Evolutionary conservation across 352 stramenopile genomes (phyloP), one percentile per base, ranked within the genome.

Genomic region (Halophytophthora batemanensis): DNA sequence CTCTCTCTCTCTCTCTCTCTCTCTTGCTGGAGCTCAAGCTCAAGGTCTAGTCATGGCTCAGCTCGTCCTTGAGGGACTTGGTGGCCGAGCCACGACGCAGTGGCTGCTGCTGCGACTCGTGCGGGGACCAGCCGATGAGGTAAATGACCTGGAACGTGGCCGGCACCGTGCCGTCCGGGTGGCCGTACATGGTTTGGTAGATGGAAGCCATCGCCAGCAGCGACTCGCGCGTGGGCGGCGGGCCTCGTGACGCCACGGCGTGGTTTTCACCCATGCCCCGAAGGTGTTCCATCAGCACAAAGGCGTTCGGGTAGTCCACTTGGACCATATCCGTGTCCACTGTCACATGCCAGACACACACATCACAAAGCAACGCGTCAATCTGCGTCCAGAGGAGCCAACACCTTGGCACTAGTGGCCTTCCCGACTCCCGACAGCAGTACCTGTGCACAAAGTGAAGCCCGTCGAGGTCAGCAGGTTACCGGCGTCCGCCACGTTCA

Each of bases 81-180:
- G 90, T 69, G 1, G 86, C 85, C 1, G 81, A 81, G 17, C 89
- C 90, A 7, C 88, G 80, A 44, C 74, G 74, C 60, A 95, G 69
- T 0, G 97, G 95, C 61, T 97, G 78, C 55, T 90, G 96, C 70
- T 99, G 96, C 28, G 87, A 97, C 19, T 87, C 77, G 71, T 99
- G 87, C 11, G 95, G 95, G 36, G 92, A 96, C 96, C 96, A 99
- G 38, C 96, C 97, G 69, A 99, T 99, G 54, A 98, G 96, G 77
- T 98, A 99, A 34, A 99, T 97, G 25, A 95, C 74, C 69, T 99
- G 92, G 53, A 98, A 98, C 0, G 95, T 98, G 11, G 94, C 96
- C n/a, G 93, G 82, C 13, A 99, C 81, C 2, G 80, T 82, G 7
- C 86, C 89, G 51, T 96, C 85, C 25, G 79, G 56, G 40, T 95